Evolutionary conservation across 2,329 filamentous ascomycete genomes (phyloP).

Genomic region (Xylariaceae sp.): DNA sequence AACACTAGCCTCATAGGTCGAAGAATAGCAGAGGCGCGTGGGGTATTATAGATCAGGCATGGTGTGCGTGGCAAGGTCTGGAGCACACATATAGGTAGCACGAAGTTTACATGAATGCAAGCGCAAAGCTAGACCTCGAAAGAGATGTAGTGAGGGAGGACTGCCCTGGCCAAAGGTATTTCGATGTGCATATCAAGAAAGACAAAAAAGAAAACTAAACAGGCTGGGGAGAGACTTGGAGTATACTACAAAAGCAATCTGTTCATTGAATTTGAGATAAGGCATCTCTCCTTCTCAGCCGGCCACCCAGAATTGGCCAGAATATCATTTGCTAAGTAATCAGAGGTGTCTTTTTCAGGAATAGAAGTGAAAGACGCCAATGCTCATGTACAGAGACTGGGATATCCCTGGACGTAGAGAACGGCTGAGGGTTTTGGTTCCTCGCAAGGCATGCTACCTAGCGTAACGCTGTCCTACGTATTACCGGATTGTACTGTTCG

Average conservation of each 20-base stretch:
- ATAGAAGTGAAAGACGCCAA: no score
- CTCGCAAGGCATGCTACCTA: constrained; percentile 6
- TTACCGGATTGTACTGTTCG: constrained; percentile 5
- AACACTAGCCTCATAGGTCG: not conserved
- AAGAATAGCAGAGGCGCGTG: constrained; percentile 13
- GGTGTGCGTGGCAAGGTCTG: constrained; percentile 18
- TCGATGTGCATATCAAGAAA: not conserved
- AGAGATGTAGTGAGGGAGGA: not conserved
- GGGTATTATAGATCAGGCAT: constrained; percentile 20
- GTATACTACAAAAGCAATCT: no score
- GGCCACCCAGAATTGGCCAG: no score
- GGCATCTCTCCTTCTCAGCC: no score
- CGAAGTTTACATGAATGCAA: constrained; percentile 22
- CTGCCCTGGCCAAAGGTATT: not conserved
- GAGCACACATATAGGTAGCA: constrained; percentile 15
- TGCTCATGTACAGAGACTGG: constrained; percentile 12
- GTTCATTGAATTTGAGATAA: no score
- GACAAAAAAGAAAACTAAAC: not conserved
- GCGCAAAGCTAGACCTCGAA: constrained; percentile 6
- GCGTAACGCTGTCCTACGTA: constrained; percentile 12
- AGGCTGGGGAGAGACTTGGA: no score
- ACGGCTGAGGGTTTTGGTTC: constrained; percentile 12
- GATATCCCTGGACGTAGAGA: constrained; percentile 7
- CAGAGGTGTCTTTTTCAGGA: no score
- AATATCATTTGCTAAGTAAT: no score